These are phyloP conservation scores for Basidioascus undulatus DNA, from an alignment of 768 basidiomycete species.

Conservation along the genomic window DNA sequence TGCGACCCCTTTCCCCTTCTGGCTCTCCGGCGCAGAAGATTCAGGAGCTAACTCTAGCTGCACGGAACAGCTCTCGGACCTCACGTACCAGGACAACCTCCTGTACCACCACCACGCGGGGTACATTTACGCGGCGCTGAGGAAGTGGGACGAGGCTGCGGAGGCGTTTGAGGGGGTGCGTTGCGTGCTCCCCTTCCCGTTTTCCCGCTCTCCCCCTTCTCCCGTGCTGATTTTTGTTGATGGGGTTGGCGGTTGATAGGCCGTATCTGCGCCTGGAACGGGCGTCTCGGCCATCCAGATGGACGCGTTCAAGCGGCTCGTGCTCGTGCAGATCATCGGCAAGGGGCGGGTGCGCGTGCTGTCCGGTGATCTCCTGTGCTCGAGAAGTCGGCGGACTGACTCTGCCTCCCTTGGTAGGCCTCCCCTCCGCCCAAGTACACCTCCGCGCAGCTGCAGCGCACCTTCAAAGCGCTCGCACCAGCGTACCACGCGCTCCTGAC, in stretches of 20 bases:
- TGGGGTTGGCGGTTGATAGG: conserved; percentile 5
- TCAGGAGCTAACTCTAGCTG: conserved; percentile 17
- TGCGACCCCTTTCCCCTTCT: not conserved
- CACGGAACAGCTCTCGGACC: conserved; percentile 20
- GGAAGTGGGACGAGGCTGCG: conserved; percentile 41
- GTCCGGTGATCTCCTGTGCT: not conserved
- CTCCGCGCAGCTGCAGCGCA: conserved; percentile 29
- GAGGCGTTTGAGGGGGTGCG: conserved; percentile 58
- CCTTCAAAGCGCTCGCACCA: conserved; percentile 33
- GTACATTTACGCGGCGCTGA: conserved; percentile 36
- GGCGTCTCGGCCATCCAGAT: conserved; percentile 43
- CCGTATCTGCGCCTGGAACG: conserved; percentile 26
- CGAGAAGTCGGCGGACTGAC: not conserved
- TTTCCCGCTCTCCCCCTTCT: conserved; percentile 11
- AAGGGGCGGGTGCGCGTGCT: conserved; percentile 36
- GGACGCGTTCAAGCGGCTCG: conserved; percentile 65
- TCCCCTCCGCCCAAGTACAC: conserved; percentile 47
- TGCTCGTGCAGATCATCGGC: conserved; percentile 50
- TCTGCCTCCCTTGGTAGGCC: conserved; percentile 1
- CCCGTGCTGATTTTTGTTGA: not conserved
- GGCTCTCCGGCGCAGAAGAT: not conserved
- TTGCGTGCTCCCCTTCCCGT: conserved; percentile 17
- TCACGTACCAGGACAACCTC: conserved; percentile 54
- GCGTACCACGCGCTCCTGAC: conserved; percentile 36
- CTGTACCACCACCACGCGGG: conserved; percentile 69